phyloP scores from a whole-genome alignment of 2,329 filamentous ascomycete species.

The Fusarium mundagurra region DNA sequence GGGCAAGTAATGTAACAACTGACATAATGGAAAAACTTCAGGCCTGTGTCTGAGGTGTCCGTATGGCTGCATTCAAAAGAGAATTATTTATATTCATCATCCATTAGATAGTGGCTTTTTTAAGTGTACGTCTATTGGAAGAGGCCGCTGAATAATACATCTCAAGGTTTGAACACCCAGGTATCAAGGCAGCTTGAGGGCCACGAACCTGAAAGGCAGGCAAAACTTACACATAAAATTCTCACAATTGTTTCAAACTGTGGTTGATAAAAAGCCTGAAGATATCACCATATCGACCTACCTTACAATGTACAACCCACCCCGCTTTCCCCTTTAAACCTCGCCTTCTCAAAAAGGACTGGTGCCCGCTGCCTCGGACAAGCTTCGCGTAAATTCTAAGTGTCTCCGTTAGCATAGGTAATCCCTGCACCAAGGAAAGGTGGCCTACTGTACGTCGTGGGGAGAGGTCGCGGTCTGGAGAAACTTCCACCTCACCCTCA shows the following conservation, averaged over 20 bases:
- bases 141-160: neutral
- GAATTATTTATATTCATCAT: neutral
- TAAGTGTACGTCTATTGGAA: no score
- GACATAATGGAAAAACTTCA: no score
- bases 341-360: constrained; percentile 12
- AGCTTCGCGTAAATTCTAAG: constrained; percentile 46
- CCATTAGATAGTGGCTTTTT: neutral
- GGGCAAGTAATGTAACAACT: neutral
- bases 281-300: constrained; percentile 1
- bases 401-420: constrained; percentile 28
- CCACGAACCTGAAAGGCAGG: neutral
- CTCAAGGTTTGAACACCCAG: neutral
- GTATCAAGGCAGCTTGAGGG: neutral
- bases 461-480: constrained; percentile 44
- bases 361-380: constrained; percentile 34
- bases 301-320: constrained; percentile 20
- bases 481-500: constrained; percentile 57
- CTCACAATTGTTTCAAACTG: neutral
- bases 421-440: constrained; percentile 39
- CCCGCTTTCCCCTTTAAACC: constrained; percentile 33
- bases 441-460: constrained; percentile 42
- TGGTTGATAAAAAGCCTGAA: neutral
- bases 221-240: neutral
- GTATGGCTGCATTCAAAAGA: neutral
- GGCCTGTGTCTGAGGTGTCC: neutral